These are phyloP conservation scores for Pyrus communis DNA, from an alignment of 306 rosid species.

Conservation along the genomic window DNA sequence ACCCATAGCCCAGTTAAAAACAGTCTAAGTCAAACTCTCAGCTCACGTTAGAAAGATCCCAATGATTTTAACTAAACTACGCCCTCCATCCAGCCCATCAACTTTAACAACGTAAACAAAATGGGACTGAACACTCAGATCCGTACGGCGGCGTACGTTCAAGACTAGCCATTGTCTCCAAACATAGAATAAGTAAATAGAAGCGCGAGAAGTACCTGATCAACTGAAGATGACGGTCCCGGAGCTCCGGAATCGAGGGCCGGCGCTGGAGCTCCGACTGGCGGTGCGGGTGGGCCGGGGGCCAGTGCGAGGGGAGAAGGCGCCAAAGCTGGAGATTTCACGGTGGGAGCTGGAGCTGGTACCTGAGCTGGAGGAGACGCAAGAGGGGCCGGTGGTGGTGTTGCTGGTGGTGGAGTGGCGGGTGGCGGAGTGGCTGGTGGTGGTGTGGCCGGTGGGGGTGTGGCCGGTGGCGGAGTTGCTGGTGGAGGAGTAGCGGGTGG, in stretches of 20 bases:
- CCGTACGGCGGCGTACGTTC: background rate
- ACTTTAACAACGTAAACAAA: background rate
- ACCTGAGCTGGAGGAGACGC: slow-evolving; percentile 45
- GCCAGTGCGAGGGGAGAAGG: slow-evolving; percentile 28
- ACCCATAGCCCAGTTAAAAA: background rate
- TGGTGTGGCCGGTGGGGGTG: slow-evolving; percentile 20
- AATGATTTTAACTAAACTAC: background rate
- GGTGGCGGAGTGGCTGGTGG: slow-evolving; percentile 60
- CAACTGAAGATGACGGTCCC: slow-evolving; percentile 40
- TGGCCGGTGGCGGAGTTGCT: slow-evolving; percentile 16
- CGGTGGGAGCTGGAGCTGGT: slow-evolving; percentile 46
- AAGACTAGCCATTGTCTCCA: background rate
- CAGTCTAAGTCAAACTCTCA: background rate
- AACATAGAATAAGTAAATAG: background rate
- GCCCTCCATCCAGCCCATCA: background rate
- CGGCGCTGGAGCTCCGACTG: slow-evolving; percentile 60
- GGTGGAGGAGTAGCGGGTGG: slow-evolving; percentile 44
- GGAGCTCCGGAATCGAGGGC: slow-evolving; percentile 23
- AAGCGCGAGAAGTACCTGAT: slow-evolving; percentile 20
- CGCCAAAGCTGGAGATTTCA: slow-evolving; percentile 38
- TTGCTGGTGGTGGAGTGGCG: slow-evolving; percentile 41
- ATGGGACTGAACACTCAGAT: background rate
- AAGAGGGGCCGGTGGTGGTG: slow-evolving; percentile 45
- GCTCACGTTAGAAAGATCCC: background rate
- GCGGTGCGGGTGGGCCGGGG: slow-evolving; percentile 35